phyloP scores from a whole-genome alignment of 768 basidiomycete genomes.

The Mycena rebaudengoi region DNA sequence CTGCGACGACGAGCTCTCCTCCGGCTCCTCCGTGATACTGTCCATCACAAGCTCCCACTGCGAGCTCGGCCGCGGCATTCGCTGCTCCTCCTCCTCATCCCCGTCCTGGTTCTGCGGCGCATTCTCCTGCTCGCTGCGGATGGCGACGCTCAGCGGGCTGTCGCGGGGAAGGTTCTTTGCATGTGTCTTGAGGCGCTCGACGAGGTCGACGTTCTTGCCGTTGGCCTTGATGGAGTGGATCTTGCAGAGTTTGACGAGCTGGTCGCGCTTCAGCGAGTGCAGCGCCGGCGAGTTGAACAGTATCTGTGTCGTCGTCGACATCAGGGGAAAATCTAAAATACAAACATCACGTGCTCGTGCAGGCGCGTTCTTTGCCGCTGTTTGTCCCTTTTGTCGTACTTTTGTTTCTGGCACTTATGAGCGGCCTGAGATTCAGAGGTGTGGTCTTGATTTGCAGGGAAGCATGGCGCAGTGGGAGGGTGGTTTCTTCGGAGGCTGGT shows the following conservation, averaged over 20 bases:
- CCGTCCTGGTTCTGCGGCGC: slow-evolving; percentile 27
- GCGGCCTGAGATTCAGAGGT: no score
- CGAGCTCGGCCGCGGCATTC: slow-evolving; percentile 70
- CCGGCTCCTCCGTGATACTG: slow-evolving; percentile 69
- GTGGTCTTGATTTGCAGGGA: no score
- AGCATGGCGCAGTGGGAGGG: no score
- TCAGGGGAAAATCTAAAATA: neutral
- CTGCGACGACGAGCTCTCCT: slow-evolving; percentile 61
- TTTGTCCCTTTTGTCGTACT: no score
- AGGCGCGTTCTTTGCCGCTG: no score
- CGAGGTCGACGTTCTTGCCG: slow-evolving; percentile 81
- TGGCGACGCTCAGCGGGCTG: slow-evolving; percentile 62
- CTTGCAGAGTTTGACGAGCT: slow-evolving; percentile 88
- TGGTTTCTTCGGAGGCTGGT: no score
- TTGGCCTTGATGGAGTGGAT: slow-evolving; percentile 80
- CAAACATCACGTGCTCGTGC: neutral
- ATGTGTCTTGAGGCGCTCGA: slow-evolving; percentile 73
- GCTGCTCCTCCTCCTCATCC: slow-evolving; percentile 36
- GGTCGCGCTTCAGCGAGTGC: slow-evolving; percentile 84
- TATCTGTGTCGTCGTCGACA: slow-evolving; percentile 81
- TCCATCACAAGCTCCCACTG: slow-evolving; percentile 93
- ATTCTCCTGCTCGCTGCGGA: slow-evolving; percentile 54
- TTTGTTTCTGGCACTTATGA: no score
- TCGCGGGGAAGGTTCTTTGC: slow-evolving; percentile 70
- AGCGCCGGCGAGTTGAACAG: slow-evolving; percentile 87